Percentiles rank a stretch among this genome's conserved stretches.
Conservation (phyloP, 805 yeast species). For the Lipomyces starkeyi region DNA sequence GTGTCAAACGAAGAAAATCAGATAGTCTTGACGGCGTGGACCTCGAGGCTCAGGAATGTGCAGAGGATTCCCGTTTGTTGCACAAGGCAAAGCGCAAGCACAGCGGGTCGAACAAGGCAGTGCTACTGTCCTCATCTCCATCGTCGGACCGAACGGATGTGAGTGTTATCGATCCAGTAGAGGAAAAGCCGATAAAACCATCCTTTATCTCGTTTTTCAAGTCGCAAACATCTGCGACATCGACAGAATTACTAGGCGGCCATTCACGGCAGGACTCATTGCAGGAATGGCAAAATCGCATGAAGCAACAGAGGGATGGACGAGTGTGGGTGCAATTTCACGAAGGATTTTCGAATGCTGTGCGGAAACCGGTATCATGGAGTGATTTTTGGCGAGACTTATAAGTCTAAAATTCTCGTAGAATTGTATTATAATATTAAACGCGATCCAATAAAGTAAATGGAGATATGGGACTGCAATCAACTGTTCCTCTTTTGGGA, state of each 20-base stretch:
- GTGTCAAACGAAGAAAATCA: background rate
- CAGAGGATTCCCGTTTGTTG: background rate
- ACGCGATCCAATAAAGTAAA: no score
- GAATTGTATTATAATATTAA: background rate
- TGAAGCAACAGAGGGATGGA: constrained; percentile 33
- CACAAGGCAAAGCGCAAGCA: constrained; percentile 1
- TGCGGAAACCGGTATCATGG: constrained; percentile 79
- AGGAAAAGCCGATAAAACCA: background rate
- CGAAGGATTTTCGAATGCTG: constrained; percentile 90
- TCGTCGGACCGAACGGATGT: background rate
- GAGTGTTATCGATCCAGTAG: background rate
- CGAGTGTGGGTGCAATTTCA: constrained; percentile 80
- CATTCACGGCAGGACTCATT: constrained; percentile 18
- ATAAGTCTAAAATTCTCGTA: constrained; percentile 25
- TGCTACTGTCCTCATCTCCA: background rate
- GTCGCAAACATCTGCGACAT: background rate
- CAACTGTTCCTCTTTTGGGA: no score
- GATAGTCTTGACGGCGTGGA: background rate
- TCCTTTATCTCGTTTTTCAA: constrained; percentile 8
- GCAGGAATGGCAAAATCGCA: constrained; percentile 15
- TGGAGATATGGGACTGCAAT: no score
- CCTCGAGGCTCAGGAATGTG: background rate
- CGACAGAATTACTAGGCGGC: background rate
- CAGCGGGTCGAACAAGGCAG: background rate
- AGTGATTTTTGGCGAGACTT: constrained; percentile 58